Base-by-base conservation (phyloP, 805 yeast species). In the Candida taoyuanica region DNA sequence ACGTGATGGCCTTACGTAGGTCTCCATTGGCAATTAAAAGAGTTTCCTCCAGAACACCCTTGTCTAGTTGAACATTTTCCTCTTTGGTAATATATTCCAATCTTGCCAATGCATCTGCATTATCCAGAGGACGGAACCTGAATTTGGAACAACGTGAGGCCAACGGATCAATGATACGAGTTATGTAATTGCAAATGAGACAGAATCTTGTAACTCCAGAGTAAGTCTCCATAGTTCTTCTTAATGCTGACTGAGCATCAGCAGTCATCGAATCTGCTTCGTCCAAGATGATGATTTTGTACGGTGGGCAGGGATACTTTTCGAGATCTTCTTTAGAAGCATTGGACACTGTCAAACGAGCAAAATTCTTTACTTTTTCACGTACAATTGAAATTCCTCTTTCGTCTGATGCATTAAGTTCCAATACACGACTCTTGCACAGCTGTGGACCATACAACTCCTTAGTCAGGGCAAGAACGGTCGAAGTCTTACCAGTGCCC, bases 191-290 rank as follows among this genome's bases (percentile, higher is more conserved):
- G 70, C 99, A 93, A 36, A 93, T 84, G 44, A 93, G 66, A 60
- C 98, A 93, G 64, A 93, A 93, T 52, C 99, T 73, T 2, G 98
- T 85, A 37, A 88, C 87, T 28, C 76, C 74, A 2, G 98, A 84
- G 62, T 85, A 89, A 4, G 81, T 85, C 57, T 87, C 96, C 98
- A 87, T 87, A 1, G 95, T 88, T 56, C 97, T 74, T 61, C 97
- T 73, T 52, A 89, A 65, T 0, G 97, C 97, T 59, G 86, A 95
- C 59, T 88, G 97, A 2, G 97, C 96, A 27, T 95, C 96, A 0
- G 95, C 87, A 0, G 97, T 88, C 97, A 88, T 88, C 11, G 93
- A 81, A 58, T 88, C 97, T 0, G 96, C 97, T 63, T 88, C 98
- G 62, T 91, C 98, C 47, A 93, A 65, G 37, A 93, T 85, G 47